Conservation (phyloP, 2,329 filamentous ascomycete species). For the Penicillium psychrosexuale region DNA sequence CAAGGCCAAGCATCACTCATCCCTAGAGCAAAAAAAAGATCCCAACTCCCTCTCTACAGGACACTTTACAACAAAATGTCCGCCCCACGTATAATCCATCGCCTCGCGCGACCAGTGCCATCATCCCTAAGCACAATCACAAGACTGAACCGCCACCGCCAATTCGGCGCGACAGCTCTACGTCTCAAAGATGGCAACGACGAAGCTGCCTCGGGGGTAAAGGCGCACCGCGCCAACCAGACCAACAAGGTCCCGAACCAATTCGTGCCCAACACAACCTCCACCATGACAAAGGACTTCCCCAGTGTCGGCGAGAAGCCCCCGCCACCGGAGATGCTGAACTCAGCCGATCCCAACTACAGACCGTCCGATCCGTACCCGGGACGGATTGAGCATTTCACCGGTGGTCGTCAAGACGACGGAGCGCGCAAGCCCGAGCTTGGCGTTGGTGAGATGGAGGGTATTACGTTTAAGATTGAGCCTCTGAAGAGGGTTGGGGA, state of each 20-base stretch:
- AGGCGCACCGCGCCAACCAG: conserved; percentile 56
- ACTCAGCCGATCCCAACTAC: conserved; percentile 55
- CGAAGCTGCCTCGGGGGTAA: conserved; percentile 52
- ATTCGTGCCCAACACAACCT: conserved; percentile 62
- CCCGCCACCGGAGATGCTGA: conserved; percentile 60
- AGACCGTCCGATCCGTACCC: conserved; percentile 58
- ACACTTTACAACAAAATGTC: conserved; percentile 41
- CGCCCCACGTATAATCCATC: conserved; percentile 44
- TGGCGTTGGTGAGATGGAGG: conserved; percentile 81
- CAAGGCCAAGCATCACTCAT: conserved; percentile 29
- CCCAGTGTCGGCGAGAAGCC: conserved; percentile 57
- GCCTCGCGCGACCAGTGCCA: conserved; percentile 44
- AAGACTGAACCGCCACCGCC: conserved; percentile 19
- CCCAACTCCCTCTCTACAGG: neutral
- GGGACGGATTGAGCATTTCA: conserved; percentile 64
- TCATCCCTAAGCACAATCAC: conserved; percentile 23
- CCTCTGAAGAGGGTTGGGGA: conserved; percentile 83
- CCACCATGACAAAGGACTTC: conserved; percentile 62
- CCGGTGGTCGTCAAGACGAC: conserved; percentile 58
- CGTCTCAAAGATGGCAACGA: conserved; percentile 48
- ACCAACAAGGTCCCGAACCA: conserved; percentile 58
- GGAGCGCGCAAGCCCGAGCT: conserved; percentile 62
- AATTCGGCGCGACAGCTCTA: conserved; percentile 33
- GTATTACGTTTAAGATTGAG: conserved; percentile 81
- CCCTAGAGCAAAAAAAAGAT: neutral